Percentiles rank a stretch among this genome's conserved stretches.
These are phyloP conservation scores for Chaetomiaceae sp. DNA, from an alignment of 2,329 filamentous ascomycete species.

Conservation along the genomic window DNA sequence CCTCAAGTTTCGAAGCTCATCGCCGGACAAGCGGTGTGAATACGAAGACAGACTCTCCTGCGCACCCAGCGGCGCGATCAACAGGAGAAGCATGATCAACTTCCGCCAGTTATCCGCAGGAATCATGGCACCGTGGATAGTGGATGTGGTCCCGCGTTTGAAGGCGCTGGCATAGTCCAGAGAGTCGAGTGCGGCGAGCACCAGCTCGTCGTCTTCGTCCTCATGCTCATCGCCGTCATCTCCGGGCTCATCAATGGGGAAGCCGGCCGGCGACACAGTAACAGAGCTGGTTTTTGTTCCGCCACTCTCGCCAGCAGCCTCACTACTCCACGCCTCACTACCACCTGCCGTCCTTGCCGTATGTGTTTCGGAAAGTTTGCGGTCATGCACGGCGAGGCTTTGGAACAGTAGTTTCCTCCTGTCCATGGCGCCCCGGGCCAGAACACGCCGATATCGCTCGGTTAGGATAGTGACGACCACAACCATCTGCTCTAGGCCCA, in stretches of 20 bases:
- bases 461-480: constrained; percentile 70
- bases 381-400: constrained; percentile 66
- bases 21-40: constrained; percentile 48
- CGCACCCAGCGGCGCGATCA: constrained; percentile 57
- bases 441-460: constrained; percentile 58
- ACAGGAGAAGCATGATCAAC: constrained; percentile 62
- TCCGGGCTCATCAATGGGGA: constrained; percentile 31
- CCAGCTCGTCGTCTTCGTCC: constrained; percentile 52
- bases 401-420: constrained; percentile 62
- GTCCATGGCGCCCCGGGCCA: constrained; percentile 52
- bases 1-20: constrained; percentile 53
- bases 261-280: constrained; percentile 26
- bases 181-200: constrained; percentile 62
- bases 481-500: constrained; percentile 63
- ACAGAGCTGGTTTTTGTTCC: not conserved
- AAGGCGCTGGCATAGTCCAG: constrained; percentile 59
- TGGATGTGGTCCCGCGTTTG: constrained; percentile 43
- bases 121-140: constrained; percentile 60
- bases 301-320: not conserved
- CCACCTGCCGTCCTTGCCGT: not conserved
- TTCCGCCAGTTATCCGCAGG: constrained; percentile 67
- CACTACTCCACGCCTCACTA: not conserved
- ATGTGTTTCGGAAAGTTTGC: constrained; percentile 36
- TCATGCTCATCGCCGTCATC: constrained; percentile 38
- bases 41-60: constrained; percentile 61